Percentiles rank a stretch among this genome's conserved stretches.
phyloP scores from a whole-genome alignment of 2,329 filamentous ascomycete genomes.

The Ceratocystis albifundus region DNA sequence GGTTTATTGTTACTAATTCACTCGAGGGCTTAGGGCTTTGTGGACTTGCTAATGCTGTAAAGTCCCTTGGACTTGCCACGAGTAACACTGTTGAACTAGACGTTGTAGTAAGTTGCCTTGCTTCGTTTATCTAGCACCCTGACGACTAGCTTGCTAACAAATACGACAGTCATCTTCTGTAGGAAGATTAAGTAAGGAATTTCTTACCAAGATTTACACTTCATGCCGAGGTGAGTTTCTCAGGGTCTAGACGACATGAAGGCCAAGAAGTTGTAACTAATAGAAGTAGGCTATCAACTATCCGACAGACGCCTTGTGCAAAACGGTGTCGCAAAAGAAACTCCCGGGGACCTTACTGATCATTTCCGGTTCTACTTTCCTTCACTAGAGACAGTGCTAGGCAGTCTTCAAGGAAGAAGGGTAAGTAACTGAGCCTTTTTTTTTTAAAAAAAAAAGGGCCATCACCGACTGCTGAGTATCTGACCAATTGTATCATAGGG shows the following conservation, averaged over 20 bases:
- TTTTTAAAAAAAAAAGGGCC: background rate
- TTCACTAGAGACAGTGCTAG: constrained; percentile 53
- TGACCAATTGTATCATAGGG: constrained; percentile 37
- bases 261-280: background rate
- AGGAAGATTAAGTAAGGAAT: constrained; percentile 58
- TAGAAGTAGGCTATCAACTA: constrained; percentile 23
- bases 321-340: constrained; percentile 13
- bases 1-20: background rate
- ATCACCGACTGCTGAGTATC: background rate
- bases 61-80: constrained; percentile 49
- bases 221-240: constrained; percentile 41
- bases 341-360: constrained; percentile 30
- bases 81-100: constrained; percentile 53
- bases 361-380: constrained; percentile 71
- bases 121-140: constrained; percentile 10
- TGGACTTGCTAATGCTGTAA: constrained; percentile 58
- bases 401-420: constrained; percentile 50
- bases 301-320: constrained; percentile 37
- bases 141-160: constrained; percentile 1
- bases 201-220: constrained; percentile 48
- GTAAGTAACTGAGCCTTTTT: constrained; percentile 35
- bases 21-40: constrained; percentile 48
- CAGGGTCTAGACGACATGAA: background rate
- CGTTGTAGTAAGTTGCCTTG: constrained; percentile 46
- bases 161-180: constrained; percentile 59